Conservation (phyloP, 768 basidiomycete species). For the Pisolithus marmoratus region DNA sequence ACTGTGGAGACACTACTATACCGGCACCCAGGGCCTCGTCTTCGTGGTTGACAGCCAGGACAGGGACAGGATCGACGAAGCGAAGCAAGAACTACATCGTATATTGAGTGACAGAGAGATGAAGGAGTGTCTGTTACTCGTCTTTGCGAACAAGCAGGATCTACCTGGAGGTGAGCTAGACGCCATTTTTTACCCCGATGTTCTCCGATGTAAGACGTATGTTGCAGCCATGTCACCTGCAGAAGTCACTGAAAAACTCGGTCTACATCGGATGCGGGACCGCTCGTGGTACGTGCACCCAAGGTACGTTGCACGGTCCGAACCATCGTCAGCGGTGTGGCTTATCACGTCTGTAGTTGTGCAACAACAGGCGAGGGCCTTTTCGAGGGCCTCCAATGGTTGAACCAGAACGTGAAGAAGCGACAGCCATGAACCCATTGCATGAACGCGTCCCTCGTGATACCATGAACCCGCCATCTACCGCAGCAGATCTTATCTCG, state of each 20-base stretch:
- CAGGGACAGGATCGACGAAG: constrained; percentile 92
- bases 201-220: background rate
- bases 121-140: constrained; percentile 93
- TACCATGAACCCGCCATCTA: constrained; percentile 15
- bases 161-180: constrained; percentile 77
- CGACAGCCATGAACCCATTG: constrained; percentile 56
- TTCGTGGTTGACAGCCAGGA: constrained; percentile 98
- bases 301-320: constrained; percentile 49
- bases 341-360: constrained; percentile 48
- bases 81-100: constrained; percentile 90
- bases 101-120: constrained; percentile 97
- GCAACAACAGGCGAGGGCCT: constrained; percentile 96
- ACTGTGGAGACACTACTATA: constrained; percentile 98
- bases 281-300: constrained; percentile 99
- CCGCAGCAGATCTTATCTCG: constrained; percentile 16
- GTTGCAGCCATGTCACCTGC: constrained; percentile 90
- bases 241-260: constrained; percentile 95
- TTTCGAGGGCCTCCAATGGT: constrained; percentile 96
- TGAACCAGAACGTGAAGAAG: constrained; percentile 96
- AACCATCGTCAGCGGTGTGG: background rate
- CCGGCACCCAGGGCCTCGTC: constrained; percentile 96
- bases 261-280: constrained; percentile 93
- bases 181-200: background rate
- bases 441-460: constrained; percentile 13
- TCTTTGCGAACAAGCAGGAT: constrained; percentile 99